Percentiles rank a stretch among this genome's conserved stretches.
These are phyloP conservation scores for Stagonosporopsis rhizophila DNA, from an alignment of 2,329 filamentous ascomycete genomes.

Conservation along the genomic window DNA sequence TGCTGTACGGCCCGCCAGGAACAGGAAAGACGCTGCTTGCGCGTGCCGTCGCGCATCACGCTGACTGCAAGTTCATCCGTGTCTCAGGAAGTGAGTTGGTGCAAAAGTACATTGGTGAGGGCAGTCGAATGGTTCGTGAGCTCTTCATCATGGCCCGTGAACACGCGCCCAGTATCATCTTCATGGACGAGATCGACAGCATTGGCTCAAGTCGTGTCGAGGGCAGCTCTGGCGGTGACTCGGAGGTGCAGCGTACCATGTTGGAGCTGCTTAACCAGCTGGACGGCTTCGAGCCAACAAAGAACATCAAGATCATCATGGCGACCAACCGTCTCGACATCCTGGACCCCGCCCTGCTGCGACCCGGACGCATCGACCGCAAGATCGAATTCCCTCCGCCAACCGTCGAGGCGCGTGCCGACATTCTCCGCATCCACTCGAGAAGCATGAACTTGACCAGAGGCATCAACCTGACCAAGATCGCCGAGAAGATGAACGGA, in stretches of 20 bases:
- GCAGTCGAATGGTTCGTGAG: conserved; percentile 97
- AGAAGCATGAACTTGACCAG: conserved; percentile 98
- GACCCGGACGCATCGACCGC: conserved; percentile 96
- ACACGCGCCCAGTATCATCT: conserved; percentile 97
- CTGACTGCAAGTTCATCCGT: conserved; percentile 98
- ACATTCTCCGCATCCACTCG: conserved; percentile 97
- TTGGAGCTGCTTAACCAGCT: conserved; percentile 97
- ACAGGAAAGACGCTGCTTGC: conserved; percentile 97
- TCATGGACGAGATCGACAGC: conserved; percentile 99
- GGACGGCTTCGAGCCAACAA: conserved; percentile 97
- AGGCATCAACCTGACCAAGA: conserved; percentile 97
- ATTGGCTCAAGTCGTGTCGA: conserved; percentile 98
- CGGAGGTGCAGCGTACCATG: conserved; percentile 98
- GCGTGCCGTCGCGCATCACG: conserved; percentile 95
- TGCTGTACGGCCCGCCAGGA: conserved; percentile 94
- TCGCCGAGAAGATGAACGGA: conserved; percentile 99
- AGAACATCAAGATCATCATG: conserved; percentile 99
- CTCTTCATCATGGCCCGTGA: conserved; percentile 99
- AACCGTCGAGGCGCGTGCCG: conserved; percentile 92
- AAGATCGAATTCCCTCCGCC: conserved; percentile 99
- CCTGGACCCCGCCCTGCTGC: conserved; percentile 89
- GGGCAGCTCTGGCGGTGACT: conserved; percentile 92
- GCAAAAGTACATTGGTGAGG: conserved; percentile 99
- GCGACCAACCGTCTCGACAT: conserved; percentile 98
- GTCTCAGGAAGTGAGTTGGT: conserved; percentile 96